Base-by-base conservation (phyloP, 441 rosid genomes). In the Hura crepitans region DNA sequence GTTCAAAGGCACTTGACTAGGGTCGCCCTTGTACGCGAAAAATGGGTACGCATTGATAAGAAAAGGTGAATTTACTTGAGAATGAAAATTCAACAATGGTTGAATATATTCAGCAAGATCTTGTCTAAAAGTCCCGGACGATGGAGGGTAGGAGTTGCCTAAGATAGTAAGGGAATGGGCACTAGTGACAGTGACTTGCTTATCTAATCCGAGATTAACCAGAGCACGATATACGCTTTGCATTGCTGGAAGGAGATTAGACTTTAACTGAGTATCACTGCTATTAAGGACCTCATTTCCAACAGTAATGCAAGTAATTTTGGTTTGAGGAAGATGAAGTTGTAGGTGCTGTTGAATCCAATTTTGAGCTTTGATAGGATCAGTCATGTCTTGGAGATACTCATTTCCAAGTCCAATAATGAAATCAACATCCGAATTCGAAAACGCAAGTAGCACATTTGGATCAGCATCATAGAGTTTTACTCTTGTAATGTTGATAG, bases 41-140 rank as follows among this genome's bases (percentile, higher is more conserved):
- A 68, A 92, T 1, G 97, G 97, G 35, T 92, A 92, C 0, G 94
- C 97, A 64, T 92, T 92, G 58, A 92, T 87, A 58, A 89, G 78
- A 76, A 92, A 87, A 2, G 97, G 96, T 0, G 91, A 84, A 6
- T 79, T 75, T 47, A 78, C 71, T 62, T 84, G 85, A 18, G 96
- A 68, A 54, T 83, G 93, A 63, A 89, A 89, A 59, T 69, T 80
- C 65, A 92, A 73, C 31, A 92, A 72, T 0, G 92, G 87, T 25
- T 85, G 83, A 25, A 92, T 72, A 68, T 79, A 83, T 11, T 53
- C 72, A 4, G 80, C 80, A 28, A 89, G 79, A 56, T 87, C 90
- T 58, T 75, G 80, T 72, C 72, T 65, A 71, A 92, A 92, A 43
- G 85, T 62, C 14, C 96, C 94, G 0, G 89, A 57, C 0, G 97